Conservation (phyloP, 2,329 filamentous ascomycete genomes). For the Microdochium nivale region DNA sequence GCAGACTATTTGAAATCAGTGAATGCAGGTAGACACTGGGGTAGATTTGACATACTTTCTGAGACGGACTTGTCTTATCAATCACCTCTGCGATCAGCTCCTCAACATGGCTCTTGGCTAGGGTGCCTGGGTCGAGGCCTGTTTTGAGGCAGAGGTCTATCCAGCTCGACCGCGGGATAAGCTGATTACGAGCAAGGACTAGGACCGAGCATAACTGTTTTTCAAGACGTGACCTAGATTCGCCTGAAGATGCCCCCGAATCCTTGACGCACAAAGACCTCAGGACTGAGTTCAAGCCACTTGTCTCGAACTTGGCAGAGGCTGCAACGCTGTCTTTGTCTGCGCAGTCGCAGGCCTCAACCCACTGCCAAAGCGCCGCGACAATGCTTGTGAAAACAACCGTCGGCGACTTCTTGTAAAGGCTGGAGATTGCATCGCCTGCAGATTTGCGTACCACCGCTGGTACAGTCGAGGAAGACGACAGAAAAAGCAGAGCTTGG, state of each 20-base stretch:
- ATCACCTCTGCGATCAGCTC: conserved; percentile 61
- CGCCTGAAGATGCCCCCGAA: conserved; percentile 17
- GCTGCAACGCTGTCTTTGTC: conserved; percentile 71
- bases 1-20: conserved; percentile 18
- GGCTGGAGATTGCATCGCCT: conserved; percentile 48
- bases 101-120: conserved; percentile 58
- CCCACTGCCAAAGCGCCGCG: conserved; percentile 72
- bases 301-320: conserved; percentile 54
- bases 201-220: conserved; percentile 68
- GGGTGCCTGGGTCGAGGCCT: conserved; percentile 71
- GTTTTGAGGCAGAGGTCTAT: conserved; percentile 78
- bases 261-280: conserved; percentile 56
- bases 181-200: conserved; percentile 66
- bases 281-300: conserved; percentile 53
- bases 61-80: conserved; percentile 38
- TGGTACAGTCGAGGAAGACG: conserved; percentile 54
- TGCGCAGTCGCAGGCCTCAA: conserved; percentile 54
- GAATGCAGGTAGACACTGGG: not conserved
- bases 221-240: conserved; percentile 32
- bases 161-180: conserved; percentile 76
- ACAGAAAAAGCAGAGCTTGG: conserved; percentile 73
- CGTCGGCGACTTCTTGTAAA: conserved; percentile 53
- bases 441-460: conserved; percentile 57
- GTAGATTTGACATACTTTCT: conserved; percentile 16
- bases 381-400: conserved; percentile 56